Base-by-base conservation (phyloP, 257 asterid species). In the Primulina tabacum region DNA sequence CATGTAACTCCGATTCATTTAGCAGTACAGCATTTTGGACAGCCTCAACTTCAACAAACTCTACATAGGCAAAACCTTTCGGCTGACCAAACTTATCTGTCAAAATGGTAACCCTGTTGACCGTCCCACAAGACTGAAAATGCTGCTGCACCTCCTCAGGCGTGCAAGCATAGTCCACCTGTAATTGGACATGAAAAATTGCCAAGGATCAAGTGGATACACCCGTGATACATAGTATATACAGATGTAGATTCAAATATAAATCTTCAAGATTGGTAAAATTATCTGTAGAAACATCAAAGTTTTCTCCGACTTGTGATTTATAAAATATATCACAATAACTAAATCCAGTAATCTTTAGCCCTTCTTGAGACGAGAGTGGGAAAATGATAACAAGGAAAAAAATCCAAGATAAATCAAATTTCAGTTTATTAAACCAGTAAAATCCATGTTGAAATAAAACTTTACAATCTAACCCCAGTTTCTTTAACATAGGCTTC, bases 81-180 rank as follows among this genome's bases (percentile, higher is more conserved):
- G 86, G 88, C 64, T 83, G 88, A 24, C 85, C 83, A 65, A 50
- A 83, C 78, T 81, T 83, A 65, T 83, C 86, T 0, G 88, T 83
- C 68, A 80, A 62, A 30, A 81, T 83, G 65, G 88, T 83, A 26
- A 83, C 88, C 75, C 88, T 77, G 79, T 83, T 83, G 14, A 83
- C 87, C 1, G 87, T 80, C 52, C 87, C 87, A 68, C 87, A 80
- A 40, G 87, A 83, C 70, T 83, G 85, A 67, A 83, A 80, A 78
- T 83, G 87, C 75, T 80, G 87, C 78, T 83, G 87, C 76, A 83
- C 85, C 72, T 83, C 87, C 78, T 83, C 87, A 53, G 87, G 85
- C 3, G 87, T 83, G 81, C 87, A 83, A 14, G 72, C 85, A 57
- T 83, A 83, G 75, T 83, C 87, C 73, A 83, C 87, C 85, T 83